Base-by-base conservation (phyloP, 371 early-diverging fungal genomes). In the Mucor irregularis region DNA sequence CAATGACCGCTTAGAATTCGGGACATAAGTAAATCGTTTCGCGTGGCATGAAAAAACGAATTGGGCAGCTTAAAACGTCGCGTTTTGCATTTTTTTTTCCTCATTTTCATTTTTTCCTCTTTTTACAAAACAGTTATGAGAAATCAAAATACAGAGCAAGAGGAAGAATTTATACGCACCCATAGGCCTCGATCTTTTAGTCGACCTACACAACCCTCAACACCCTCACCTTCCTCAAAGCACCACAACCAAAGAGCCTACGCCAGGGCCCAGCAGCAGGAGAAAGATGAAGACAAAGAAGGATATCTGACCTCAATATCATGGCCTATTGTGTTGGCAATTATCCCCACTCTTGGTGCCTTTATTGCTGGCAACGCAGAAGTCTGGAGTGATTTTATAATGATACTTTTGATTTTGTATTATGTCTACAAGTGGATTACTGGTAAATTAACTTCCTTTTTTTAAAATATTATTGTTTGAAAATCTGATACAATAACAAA, bases 371-470 rank as follows among this genome's bases (percentile, higher is more conserved):
- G 85, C 16, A 85, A 78, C 48, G 78, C 85, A 14, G 85, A 85
- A 44, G 68, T 78, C 25, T 88, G 85, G 83, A 83, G 83, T 49
- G 88, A 88, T 55, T 80, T 85, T 50, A 71, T 88, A 17, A 74
- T 84, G 51, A 66, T 85, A 28, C 53, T 80, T 7, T 62, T 88
- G 55, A 84, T 86, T 42, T 70, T 81, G 7, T 85, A 79, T 59
- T 88, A 85, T 62, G 78, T 86, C 35, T 86, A 84, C 56, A 80
- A 83, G 66, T 81, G 86, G 70, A 80, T 88, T 49, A 85, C 84
- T 76, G 87, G 87, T 83, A 82, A 62, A 49, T 14, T 10, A 17
- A 21, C 4, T 30, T n/a, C n/a, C n/a, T n/a, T n/a, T n/a, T n/a
- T n/a, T n/a, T n/a, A n/a, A n/a, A n/a, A n/a, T n/a, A n/a, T n/a